Evolutionary conservation across 192 early-diverging fungal genomes (phyloP).

Genomic region (Backusella tuberculispora): DNA sequence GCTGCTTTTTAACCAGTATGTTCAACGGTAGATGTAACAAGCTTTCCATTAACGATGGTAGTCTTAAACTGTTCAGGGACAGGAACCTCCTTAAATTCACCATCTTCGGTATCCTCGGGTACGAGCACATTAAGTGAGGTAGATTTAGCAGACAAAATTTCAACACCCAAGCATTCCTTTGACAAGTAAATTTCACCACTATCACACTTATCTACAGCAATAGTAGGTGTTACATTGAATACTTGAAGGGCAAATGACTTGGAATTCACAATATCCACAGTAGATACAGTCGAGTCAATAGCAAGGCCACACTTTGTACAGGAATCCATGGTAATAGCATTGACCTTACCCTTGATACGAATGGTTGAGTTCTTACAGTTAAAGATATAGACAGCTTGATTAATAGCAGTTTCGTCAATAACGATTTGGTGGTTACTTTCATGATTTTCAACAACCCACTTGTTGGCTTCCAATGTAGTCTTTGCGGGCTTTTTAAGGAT

Average conservation of each 20-base stretch:
- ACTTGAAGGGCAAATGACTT: constrained; percentile 88
- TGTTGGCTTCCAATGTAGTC: constrained; percentile 82
- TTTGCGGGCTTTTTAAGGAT: constrained; percentile 77
- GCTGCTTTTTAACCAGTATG: constrained; percentile 53
- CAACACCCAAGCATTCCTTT: constrained; percentile 70
- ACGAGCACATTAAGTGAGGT: constrained; percentile 90
- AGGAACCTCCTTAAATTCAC: constrained; percentile 82
- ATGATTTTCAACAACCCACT: constrained; percentile 96
- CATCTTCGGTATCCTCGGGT: constrained; percentile 70
- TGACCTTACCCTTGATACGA: constrained; percentile 90
- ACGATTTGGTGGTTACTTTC: constrained; percentile 70
- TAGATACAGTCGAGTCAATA: constrained; percentile 81
- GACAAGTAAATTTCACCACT: constrained; percentile 91
- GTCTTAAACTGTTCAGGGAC: constrained; percentile 94
- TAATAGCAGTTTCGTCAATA: constrained; percentile 81
- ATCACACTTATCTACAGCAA: constrained; percentile 92
- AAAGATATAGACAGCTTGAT: constrained; percentile 92
- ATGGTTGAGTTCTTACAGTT: constrained; percentile 92
- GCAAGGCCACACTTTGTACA: constrained; percentile 89
- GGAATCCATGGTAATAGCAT: constrained; percentile 87
- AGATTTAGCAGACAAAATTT: constrained; percentile 93
- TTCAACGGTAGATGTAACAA: constrained; percentile 84
- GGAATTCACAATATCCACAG: constrained; percentile 90
- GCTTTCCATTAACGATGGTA: constrained; percentile 78
- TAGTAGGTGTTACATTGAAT: constrained; percentile 79